These are phyloP conservation scores for Phytophthora capsici DNA, from an alignment of 352 stramenopile genomes.

Conservation along the genomic window DNA sequence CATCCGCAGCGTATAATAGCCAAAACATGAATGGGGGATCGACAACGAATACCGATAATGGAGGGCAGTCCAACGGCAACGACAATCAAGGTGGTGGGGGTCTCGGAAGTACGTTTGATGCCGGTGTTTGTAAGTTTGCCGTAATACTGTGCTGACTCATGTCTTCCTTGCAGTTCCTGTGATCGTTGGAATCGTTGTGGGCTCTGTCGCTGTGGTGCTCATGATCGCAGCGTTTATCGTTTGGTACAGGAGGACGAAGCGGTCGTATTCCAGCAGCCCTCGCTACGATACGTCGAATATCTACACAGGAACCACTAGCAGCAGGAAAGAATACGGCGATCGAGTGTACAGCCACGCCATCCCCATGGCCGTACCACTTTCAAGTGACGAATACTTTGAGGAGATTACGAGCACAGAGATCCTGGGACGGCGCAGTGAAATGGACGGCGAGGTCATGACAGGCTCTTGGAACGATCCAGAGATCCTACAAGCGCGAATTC, in stretches of 20 bases:
- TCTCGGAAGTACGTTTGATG: constrained; percentile 23
- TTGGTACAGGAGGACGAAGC: constrained; percentile 48
- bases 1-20: constrained; percentile 22
- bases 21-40: constrained; percentile 16
- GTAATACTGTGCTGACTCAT: constrained; percentile 6
- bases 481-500: constrained; percentile 43
- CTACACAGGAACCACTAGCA: constrained; percentile 31
- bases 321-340: constrained; percentile 30
- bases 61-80: constrained; percentile 20
- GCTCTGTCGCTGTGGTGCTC: constrained; percentile 41
- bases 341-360: constrained; percentile 29
- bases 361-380: constrained; percentile 28
- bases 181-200: constrained; percentile 46
- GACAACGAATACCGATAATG: constrained; percentile 18
- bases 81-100: constrained; percentile 19
- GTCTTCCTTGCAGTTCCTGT: constrained; percentile 22
- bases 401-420: constrained; percentile 35
- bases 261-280: constrained; percentile 13
- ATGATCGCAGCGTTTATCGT: constrained; percentile 50
- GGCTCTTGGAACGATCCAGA: constrained; percentile 37
- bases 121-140: background rate
- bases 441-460: constrained; percentile 21
- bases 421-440: constrained; percentile 29
- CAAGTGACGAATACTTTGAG: constrained; percentile 31
- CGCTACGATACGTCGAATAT: constrained; percentile 20